A percentile compares a stretch with the other conserved stretches of the same genome.
Evolutionary conservation across 208 protist genomes (phyloP).

Genomic region (Acanthamoeba lenticulata): DNA sequence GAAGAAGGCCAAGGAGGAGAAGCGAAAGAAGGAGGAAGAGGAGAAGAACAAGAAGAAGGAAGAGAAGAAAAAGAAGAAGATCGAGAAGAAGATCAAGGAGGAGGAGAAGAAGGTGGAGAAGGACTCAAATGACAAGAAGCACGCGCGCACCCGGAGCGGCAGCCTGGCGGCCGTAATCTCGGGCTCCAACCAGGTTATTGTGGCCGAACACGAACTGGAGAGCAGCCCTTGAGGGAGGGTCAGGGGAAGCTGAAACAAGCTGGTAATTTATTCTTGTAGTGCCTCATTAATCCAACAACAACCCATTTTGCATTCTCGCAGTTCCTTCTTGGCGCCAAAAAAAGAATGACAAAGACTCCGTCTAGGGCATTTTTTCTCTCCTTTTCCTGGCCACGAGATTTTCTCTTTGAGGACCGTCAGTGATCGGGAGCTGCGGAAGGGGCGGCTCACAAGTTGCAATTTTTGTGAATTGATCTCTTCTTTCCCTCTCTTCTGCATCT

Average conservation of each 20-base stretch:
- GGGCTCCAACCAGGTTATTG: not conserved
- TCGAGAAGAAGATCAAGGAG: constrained; percentile 17
- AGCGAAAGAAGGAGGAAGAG: not conserved
- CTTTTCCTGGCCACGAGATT: not conserved
- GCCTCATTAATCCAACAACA: no score
- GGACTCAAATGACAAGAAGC: not conserved
- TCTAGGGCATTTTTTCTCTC: not conserved
- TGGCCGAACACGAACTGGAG: not conserved
- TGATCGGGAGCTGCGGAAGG: no score
- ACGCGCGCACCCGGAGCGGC: not conserved
- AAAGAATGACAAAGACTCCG: no score
- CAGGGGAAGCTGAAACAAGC: no score
- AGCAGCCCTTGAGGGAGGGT: no score
- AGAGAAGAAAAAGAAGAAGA: not conserved
- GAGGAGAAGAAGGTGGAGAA: constrained; percentile 7
- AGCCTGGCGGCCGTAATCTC: not conserved
- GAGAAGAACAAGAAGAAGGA: constrained; percentile 39
- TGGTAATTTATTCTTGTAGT: no score
- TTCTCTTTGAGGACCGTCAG: no score
- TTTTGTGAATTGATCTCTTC: not conserved
- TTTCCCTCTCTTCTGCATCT: not conserved
- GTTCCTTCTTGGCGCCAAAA: no score
- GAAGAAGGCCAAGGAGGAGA: constrained; percentile 5
- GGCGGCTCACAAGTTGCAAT: no score
- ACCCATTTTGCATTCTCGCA: no score